Evolutionary conservation across 441 rosid species (phyloP).

Genomic region (Syzygium malaccense): DNA sequence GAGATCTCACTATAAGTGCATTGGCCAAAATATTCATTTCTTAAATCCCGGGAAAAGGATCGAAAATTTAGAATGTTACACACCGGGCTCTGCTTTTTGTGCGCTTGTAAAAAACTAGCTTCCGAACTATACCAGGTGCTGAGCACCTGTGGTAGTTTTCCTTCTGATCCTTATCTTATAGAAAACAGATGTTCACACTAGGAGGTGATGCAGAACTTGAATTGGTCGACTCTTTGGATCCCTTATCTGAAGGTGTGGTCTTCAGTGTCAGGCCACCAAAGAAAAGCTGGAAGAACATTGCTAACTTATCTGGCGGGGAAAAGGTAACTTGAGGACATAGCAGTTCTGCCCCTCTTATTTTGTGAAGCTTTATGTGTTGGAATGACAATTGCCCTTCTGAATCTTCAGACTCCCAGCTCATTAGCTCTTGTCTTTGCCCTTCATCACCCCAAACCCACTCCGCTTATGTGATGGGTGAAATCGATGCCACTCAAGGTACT

Average conservation of each 20-base stretch:
- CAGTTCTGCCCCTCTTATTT: background rate
- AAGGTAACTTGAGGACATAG: constrained; percentile 39
- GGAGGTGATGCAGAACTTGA: constrained; percentile 99
- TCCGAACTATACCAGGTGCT: background rate
- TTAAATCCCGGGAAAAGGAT: too few species aligned
- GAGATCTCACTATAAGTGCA: too few species aligned
- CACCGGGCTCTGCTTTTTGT: background rate
- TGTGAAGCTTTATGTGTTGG: background rate
- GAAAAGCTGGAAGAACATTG: constrained; percentile 19
- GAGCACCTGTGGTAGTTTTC: background rate
- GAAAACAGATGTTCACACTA: constrained; percentile 83
- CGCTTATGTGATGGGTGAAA: constrained; percentile 98
- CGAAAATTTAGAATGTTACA: too few species aligned
- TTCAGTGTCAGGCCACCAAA: constrained; percentile 99
- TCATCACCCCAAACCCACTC: constrained; percentile 98
- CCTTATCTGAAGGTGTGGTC: constrained; percentile 97
- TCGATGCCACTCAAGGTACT: constrained; percentile 90
- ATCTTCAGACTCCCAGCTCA: constrained; percentile 89
- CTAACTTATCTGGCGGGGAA: constrained; percentile 96
- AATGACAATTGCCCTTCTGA: background rate
- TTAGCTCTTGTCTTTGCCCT: constrained; percentile 95
- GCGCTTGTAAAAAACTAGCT: background rate
- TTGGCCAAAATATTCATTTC: too few species aligned
- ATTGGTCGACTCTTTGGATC: constrained; percentile 58
- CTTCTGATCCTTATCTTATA: background rate